Evolutionary conservation across 2,329 filamentous ascomycete genomes (phyloP).

Genomic region (Botrytis aclada): DNA sequence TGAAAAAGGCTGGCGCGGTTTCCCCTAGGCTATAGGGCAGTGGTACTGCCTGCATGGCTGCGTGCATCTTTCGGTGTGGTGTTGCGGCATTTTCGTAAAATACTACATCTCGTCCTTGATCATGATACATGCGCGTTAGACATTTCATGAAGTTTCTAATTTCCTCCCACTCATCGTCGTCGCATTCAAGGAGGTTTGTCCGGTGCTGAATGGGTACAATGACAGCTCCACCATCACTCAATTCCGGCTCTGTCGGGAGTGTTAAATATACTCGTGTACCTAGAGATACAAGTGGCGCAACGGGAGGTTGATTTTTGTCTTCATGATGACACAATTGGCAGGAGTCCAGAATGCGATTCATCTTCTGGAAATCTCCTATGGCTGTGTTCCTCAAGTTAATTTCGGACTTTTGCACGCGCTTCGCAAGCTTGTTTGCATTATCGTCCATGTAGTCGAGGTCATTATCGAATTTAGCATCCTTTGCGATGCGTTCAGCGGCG

Average conservation of each 20-base stretch:
- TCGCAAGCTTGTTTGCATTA: constrained; percentile 86
- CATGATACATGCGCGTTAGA: constrained; percentile 89
- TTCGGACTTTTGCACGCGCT: constrained; percentile 82
- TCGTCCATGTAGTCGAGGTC: constrained; percentile 97
- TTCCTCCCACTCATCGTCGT: constrained; percentile 99
- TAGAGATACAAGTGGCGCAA: constrained; percentile 82
- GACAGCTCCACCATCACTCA: constrained; percentile 77
- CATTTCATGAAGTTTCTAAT: constrained; percentile 99
- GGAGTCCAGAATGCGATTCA: constrained; percentile 78
- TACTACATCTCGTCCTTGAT: constrained; percentile 84
- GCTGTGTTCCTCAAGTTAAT: constrained; percentile 83
- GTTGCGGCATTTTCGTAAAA: constrained; percentile 97
- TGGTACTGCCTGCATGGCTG: constrained; percentile 80
- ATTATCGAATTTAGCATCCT: constrained; percentile 85
- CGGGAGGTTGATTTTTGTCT: constrained; percentile 68
- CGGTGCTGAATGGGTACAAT: constrained; percentile 88
- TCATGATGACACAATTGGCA: constrained; percentile 94
- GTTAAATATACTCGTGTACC: constrained; percentile 86
- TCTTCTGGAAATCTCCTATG: constrained; percentile 83
- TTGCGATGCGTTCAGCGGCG: constrained; percentile 89
- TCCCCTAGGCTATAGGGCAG: constrained; percentile 90
- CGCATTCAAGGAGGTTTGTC: constrained; percentile 90
- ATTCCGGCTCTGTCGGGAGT: constrained; percentile 82
- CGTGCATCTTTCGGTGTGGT: constrained; percentile 75
- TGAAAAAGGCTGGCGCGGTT: constrained; percentile 90